Conservation (phyloP, 306 rosid species). For the Vigna reflexopilosa region DNA sequence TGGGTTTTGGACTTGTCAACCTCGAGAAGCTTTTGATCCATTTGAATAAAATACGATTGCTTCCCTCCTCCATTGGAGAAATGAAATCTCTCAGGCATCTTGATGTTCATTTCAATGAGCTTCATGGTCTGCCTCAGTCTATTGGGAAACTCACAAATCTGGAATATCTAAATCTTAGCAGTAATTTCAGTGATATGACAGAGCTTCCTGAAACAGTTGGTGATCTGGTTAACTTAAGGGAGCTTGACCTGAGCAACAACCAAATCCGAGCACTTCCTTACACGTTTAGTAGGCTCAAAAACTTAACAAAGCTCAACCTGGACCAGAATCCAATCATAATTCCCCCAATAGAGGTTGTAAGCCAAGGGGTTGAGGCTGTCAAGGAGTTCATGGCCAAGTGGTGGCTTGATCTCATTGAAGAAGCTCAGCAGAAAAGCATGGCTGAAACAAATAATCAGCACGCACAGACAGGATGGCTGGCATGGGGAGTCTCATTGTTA, state of each 20-base stretch:
- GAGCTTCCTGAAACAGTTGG: constrained; percentile 61
- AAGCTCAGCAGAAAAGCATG: constrained; percentile 49
- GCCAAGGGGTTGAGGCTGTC: constrained; percentile 59
- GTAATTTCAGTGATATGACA: constrained; percentile 60
- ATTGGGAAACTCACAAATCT: constrained; percentile 60
- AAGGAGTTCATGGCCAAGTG: constrained; percentile 57
- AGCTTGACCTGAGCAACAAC: constrained; percentile 63
- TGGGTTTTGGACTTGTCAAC: constrained; percentile 53
- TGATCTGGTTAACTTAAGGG: constrained; percentile 53
- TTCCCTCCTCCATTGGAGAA: constrained; percentile 63
- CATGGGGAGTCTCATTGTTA: constrained; percentile 58
- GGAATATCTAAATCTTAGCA: constrained; percentile 59
- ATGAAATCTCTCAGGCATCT: constrained; percentile 61
- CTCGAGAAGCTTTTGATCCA: constrained; percentile 59
- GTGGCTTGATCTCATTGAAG: constrained; percentile 47
- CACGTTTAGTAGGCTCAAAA: constrained; percentile 56
- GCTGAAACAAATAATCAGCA: constrained; percentile 46
- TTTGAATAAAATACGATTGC: constrained; percentile 54
- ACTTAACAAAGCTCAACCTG: constrained; percentile 53
- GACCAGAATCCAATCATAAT: constrained; percentile 58
- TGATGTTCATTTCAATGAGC: constrained; percentile 68
- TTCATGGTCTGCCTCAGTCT: constrained; percentile 56
- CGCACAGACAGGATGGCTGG: constrained; percentile 54
- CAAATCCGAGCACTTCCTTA: constrained; percentile 60
- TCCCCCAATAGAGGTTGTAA: constrained; percentile 55